Evolutionary conservation across 768 basidiomycete species (phyloP), one percentile per base, ranked within the genome.

Genomic region (Boletus rubropictus): DNA sequence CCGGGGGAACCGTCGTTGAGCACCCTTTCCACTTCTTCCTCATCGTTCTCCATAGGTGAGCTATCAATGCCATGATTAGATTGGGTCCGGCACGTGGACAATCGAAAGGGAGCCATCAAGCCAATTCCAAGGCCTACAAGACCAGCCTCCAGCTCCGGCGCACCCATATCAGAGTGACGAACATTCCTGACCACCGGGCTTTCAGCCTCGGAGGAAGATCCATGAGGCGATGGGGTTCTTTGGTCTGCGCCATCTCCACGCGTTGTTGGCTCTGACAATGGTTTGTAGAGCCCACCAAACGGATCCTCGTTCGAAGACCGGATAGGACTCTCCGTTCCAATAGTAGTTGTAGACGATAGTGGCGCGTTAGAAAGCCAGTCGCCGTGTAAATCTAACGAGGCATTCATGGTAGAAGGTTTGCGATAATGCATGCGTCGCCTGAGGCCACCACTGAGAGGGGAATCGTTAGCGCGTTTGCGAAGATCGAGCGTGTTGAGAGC

Each of bases 81-180:
- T 39, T 60, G 63, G 25, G 53, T 63, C 35, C 70, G 64, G 38
- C 67, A 71, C 25, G 70, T 68, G 29, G 75, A 69, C 39, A 78
- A 65, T 25, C 66, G 66, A 53, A 82, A 82, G 11, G 81, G 76
- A 43, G 75, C 79, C 55, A 82, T 67, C 33, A 82, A 66, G 7
- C 68, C 66, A 51, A 67, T 66, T 32, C 66, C 66, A 28, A 67
- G 68, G 17, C 76, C 74, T 25, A 70, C 65, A 35, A 66, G 57
- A 22, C 57, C 62, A 4, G 64, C 66, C 17, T 70, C 57, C 12
- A 72, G 60, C 38, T 62, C 66, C 21, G 59, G 54, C 7, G 57
- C 53, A 33, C 52, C 49, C 45, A 38, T 40, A 17, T 53, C 49
- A 24, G 61, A 41, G 27, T 52, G 51, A 40, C 65, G 62, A 25